A percentile compares a stretch with the other conserved stretches of the same genome.
These are phyloP conservation scores for Phytophthora constricta DNA, from an alignment of 352 stramenopile species.

Conservation along the genomic window DNA sequence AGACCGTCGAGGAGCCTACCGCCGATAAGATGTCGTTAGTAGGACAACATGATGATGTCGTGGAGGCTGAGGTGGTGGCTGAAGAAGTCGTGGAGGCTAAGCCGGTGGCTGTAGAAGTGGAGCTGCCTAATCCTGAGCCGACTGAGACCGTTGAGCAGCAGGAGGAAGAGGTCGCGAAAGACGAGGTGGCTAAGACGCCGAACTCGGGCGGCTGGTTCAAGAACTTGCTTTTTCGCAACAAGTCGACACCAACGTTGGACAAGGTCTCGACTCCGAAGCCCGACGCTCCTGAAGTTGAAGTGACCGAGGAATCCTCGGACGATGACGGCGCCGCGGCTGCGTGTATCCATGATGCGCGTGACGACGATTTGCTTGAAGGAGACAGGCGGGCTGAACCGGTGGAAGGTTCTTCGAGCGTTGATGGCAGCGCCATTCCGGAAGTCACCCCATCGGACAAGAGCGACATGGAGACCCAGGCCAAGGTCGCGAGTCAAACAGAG, in stretches of 20 bases:
- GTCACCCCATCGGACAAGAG: not conserved
- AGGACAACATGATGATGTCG: no score
- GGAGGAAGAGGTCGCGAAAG: not conserved
- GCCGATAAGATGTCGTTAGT: no score
- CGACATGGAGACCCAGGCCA: slow-evolving; percentile 10
- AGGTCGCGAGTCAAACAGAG: not conserved
- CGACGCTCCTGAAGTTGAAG: not conserved
- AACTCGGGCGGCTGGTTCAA: slow-evolving; percentile 25
- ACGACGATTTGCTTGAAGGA: slow-evolving; percentile 20
- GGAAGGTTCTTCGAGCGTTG: slow-evolving; percentile 28
- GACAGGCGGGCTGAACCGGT: slow-evolving; percentile 3
- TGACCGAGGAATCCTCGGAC: not conserved
- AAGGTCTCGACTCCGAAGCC: not conserved
- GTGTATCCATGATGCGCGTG: slow-evolving; percentile 18
- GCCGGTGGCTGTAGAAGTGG: no score
- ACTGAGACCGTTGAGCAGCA: not conserved
- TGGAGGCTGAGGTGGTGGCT: not conserved
- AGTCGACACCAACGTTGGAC: slow-evolving; percentile 5
- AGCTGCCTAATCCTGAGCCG: no score
- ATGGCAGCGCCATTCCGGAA: slow-evolving; percentile 35
- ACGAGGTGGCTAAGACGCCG: not conserved
- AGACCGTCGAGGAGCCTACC: no score
- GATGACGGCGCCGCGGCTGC: not conserved
- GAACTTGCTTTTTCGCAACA: slow-evolving; percentile 32
- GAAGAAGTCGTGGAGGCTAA: not conserved